Percentiles rank a stretch among this genome's conserved stretches.
Conservation (phyloP, 352 stramenopile genomes). For the Globisporangium echinulatum region DNA sequence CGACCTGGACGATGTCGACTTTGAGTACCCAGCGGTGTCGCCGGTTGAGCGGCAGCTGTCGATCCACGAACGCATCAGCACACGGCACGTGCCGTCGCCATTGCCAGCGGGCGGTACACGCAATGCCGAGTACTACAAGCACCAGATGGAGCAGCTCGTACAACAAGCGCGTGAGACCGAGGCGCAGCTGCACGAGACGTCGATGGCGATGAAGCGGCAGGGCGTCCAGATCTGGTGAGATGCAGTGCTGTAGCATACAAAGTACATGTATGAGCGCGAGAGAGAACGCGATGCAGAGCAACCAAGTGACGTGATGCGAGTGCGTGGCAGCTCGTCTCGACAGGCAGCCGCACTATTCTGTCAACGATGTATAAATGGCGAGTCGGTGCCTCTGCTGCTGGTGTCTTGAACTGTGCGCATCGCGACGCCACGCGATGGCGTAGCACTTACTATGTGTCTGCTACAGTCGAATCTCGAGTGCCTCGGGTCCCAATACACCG, state of each 20-base stretch:
- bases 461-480: too few relatives aligned
- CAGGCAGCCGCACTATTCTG: too few relatives aligned
- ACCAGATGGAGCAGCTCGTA: constrained; percentile 67
- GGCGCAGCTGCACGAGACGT: constrained; percentile 56
- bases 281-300: not conserved
- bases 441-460: too few relatives aligned
- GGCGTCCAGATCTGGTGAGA: constrained; percentile 24
- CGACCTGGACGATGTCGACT: constrained; percentile 14
- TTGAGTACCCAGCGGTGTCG: constrained; percentile 2
- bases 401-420: too few relatives aligned
- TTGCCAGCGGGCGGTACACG: not conserved
- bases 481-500: too few relatives aligned
- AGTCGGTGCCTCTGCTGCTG: too few relatives aligned
- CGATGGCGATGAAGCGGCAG: constrained; percentile 39
- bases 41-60: not conserved
- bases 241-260: too few relatives aligned
- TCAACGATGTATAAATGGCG: too few relatives aligned
- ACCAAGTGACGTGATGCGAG: too few relatives aligned
- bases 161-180: constrained; percentile 64
- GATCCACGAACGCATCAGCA: not conserved
- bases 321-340: too few relatives aligned
- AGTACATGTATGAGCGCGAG: not conserved
- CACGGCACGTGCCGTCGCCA: not conserved
- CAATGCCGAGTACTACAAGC: constrained; percentile 42
- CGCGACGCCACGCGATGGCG: too few relatives aligned